Evolutionary conservation across 345 rosid species (phyloP), one percentile per base, ranked within the genome.

Genomic region (Citrus mangshanensis): DNA sequence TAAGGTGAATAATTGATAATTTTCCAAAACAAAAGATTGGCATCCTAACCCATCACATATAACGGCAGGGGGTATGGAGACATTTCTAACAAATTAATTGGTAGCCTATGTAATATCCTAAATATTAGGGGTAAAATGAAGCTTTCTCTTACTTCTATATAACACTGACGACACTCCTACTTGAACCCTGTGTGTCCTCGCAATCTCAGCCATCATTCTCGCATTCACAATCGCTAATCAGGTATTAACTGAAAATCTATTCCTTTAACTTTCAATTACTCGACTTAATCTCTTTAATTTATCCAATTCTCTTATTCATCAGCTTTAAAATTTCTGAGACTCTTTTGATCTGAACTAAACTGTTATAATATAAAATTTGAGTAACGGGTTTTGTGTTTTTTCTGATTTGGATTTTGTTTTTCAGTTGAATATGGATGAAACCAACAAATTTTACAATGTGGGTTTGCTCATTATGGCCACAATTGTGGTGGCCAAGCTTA

Each of bases 391-490:
- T 21, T 58, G 10, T 30, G 42, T 60, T 34, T 59, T 28, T 14
- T 69, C 30, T 49, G 4, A 13, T 4, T 46, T 37, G 32, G 64
- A 62, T 56, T 72, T 51, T 24, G 60, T 76, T 70, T 80, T 77
- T 12, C 80, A 32, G 72, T 69, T 59, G 27, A 54, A 61, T 78
- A 79, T 83, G 86, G 96, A 91, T 76, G 76, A 79, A 54, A 92
- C 84, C 30, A 88, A 83, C 86, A 93, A 93, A 79, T 32, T 91
- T 65, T 70, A 87, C 75, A 95, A 92, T 73, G 82, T 82, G 80
- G 87, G 93, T 78, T 62, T 92, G 62, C 85, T 89, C 51, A 80
- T 93, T 35, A 84, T 85, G 49, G 97, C 92, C 81, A 95, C 98
- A 9, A 30, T 95, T 22, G 42, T 93, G 7, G 81, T 91, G 79